Evolutionary conservation across 495 filamentous ascomycete species (phyloP), one percentile per base, ranked within the genome.

Genomic region (Lindgomyces ingoldianus): DNA sequence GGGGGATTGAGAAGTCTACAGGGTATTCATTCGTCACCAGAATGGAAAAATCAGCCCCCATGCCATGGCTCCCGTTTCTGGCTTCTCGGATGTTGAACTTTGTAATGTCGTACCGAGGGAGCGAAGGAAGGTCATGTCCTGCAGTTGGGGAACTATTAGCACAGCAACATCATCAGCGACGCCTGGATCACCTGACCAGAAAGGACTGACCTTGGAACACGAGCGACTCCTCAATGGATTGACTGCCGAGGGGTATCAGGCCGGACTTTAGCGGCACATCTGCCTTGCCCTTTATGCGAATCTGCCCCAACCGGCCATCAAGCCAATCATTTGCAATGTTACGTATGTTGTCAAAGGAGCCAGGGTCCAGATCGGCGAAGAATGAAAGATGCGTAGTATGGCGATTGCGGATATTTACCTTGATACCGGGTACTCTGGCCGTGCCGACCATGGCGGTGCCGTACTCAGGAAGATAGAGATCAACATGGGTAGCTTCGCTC

Each of bases 281-380:
- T 29, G 90, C 85, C 70, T 83, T 87, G 12, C 89, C 93, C 51
- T 84, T 79, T 2, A 98, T 72, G 51, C 80, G 82, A 30, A 98
- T 73, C 51, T 79, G 76, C 1, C 83, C 82, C 51, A 98, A 74
- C 54, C 81, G 84, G 30, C 93, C 93, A 19, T 89, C 84, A 56
- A 98, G 68, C 87, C 91, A 98, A 73, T 96, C 90, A 65, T 91
- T 86, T 18, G 91, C 91, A 59, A 98, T 82, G n/a, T 80, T 80
- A 46, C 89, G 86, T 52, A 96, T 83, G 9, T 85, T 88, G 61
- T 89, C 85, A n/a, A 90, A 76, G 66, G 91, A 85, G 30, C 90
- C 91, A 18, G 91, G 87, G 24, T 81, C 74, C 52, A 96, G 74
- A 62, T 94, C 87, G 29, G 86, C 82, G 57, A 93, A 73, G 62